These are phyloP conservation scores for Suhomyces anneliseae DNA, from an alignment of 1,139 yeast species.

Conservation along the genomic window DNA sequence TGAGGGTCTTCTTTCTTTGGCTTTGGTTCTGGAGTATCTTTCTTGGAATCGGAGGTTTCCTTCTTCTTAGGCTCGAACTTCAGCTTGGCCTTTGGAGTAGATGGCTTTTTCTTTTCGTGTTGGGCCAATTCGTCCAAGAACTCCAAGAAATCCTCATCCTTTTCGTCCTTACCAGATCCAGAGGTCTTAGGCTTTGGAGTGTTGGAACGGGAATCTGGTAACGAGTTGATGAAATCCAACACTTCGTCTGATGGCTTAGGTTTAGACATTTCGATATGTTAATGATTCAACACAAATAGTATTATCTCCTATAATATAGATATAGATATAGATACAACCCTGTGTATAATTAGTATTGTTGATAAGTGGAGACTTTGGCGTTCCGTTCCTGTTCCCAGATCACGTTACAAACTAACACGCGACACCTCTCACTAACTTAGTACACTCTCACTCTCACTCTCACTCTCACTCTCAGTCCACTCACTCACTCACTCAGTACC, in stretches of 20 bases:
- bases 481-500: not conserved
- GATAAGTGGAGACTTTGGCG: not conserved
- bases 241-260: constrained; percentile 65
- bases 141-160: constrained; percentile 76
- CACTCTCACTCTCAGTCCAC: too few species aligned
- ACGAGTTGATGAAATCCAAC: constrained; percentile 81
- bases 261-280: constrained; percentile 2
- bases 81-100: constrained; percentile 17
- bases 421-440: not conserved
- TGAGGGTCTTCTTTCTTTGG: not conserved
- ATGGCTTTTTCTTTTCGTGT: constrained; percentile 36
- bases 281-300: too few species aligned
- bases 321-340: too few species aligned
- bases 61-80: constrained; percentile 31
- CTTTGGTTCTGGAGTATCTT: constrained; percentile 3
- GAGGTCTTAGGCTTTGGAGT: constrained; percentile 30
- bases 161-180: constrained; percentile 29
- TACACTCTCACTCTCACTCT: not conserved
- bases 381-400: not conserved
- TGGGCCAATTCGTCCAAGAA: constrained; percentile 80
- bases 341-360: not conserved
- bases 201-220: constrained; percentile 64
- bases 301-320: too few species aligned
- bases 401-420: not conserved
- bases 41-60: constrained; percentile 6